Percentiles rank a stretch among this genome's conserved stretches.
Evolutionary conservation across 1,284 basidiomycete species (phyloP).

Genomic region (Rhodotorula sp.): DNA sequence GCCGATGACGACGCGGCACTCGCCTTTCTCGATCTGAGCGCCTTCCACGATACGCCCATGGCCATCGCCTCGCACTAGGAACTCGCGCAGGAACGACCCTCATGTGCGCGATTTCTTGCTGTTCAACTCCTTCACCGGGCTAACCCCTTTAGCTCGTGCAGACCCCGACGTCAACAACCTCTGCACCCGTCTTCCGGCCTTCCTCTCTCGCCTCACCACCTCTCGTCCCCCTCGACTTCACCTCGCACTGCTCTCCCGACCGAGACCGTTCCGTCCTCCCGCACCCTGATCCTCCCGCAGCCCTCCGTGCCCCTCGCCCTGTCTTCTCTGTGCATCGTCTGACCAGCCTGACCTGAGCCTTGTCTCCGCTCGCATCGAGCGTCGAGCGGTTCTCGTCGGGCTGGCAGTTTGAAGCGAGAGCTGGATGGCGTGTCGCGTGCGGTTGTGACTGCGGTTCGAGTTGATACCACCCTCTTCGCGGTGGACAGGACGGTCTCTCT

Average conservation of each 20-base stretch:
- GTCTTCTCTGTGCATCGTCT: neutral
- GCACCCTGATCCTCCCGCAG: neutral
- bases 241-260: conserved; percentile 1
- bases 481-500: neutral
- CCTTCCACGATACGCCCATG: conserved; percentile 16
- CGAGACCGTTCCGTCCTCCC: neutral
- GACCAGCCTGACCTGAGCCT: conserved; percentile 4
- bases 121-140: too few relatives aligned
- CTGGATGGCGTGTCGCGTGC: neutral
- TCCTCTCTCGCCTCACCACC: neutral
- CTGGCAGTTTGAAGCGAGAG: neutral
- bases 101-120: neutral
- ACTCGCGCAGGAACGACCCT: neutral
- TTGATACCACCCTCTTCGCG: neutral
- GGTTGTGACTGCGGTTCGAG: neutral
- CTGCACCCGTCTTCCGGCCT: neutral
- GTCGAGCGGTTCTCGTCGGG: conserved; percentile 13
- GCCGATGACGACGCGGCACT: conserved; percentile 13
- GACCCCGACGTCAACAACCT: conserved; percentile 17
- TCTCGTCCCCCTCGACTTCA: neutral
- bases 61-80: neutral
- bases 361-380: conserved; percentile 14
- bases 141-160: neutral
- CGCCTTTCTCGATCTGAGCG: conserved; percentile 23
- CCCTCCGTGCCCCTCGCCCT: neutral